A percentile compares a stretch with the other conserved stretches of the same genome.
phyloP scores from a whole-genome alignment of 1,284 basidiomycete species.

The Ustilago bromivora region DNA sequence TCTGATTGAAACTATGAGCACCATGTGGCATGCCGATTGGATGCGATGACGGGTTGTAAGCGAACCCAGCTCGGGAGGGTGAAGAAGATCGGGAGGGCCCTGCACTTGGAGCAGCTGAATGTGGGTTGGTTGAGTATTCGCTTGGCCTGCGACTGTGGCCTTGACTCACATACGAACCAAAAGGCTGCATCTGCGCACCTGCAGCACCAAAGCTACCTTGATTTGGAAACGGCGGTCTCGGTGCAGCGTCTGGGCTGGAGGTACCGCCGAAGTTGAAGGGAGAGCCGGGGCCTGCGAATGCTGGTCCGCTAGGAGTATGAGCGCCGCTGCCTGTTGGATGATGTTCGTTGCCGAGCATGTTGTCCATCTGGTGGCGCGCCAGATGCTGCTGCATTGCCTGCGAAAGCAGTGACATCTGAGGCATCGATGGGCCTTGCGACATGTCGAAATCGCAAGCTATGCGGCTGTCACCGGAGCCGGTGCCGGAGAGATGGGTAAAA shows the following conservation, averaged over 20 bases:
- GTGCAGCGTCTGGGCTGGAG: slow-evolving; percentile 14
- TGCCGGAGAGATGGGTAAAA: slow-evolving; percentile 3
- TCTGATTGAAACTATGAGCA: slow-evolving; percentile 12
- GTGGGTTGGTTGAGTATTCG: slow-evolving; percentile 43
- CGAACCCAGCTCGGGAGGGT: slow-evolving; percentile 24
- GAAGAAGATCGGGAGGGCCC: slow-evolving; percentile 49
- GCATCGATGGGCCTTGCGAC: slow-evolving; percentile 40
- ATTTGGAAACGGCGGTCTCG: slow-evolving; percentile 21
- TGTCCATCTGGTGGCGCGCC: slow-evolving; percentile 43
- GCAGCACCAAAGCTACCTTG: slow-evolving; percentile 35
- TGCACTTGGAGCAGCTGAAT: slow-evolving; percentile 46
- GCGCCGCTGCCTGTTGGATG: slow-evolving; percentile 13
- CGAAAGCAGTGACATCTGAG: slow-evolving; percentile 51
- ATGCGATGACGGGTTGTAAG: slow-evolving; percentile 6
- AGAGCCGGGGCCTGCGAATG: slow-evolving; percentile 29
- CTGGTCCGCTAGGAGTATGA: slow-evolving; percentile 37
- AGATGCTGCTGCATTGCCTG: slow-evolving; percentile 56
- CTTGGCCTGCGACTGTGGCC: slow-evolving; percentile 37
- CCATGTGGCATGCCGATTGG: slow-evolving; percentile 21
- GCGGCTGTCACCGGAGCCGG: slow-evolving; percentile 21
- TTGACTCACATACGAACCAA: slow-evolving; percentile 13
- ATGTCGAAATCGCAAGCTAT: slow-evolving; percentile 18
- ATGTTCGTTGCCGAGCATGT: slow-evolving; percentile 13
- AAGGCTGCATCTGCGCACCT: slow-evolving; percentile 25
- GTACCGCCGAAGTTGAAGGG: slow-evolving; percentile 22